These are phyloP conservation scores for Amaranthus hypochondriacus DNA, from an alignment of 148 eudicot species.

Conservation along the genomic window DNA sequence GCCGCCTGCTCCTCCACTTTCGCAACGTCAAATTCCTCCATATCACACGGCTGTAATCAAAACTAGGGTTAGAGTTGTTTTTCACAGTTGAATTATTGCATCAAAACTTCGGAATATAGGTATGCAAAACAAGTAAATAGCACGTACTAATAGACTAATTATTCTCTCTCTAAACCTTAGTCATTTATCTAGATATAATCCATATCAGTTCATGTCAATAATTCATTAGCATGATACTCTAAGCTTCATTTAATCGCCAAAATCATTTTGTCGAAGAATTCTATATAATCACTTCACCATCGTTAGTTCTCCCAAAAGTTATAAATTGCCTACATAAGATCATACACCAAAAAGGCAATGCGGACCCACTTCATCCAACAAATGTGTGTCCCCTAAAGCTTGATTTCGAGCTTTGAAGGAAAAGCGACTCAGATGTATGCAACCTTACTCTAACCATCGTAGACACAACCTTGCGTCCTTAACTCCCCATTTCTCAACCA, in stretches of 20 bases:
- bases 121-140: too few species aligned
- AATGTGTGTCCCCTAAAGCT: neutral
- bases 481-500: neutral
- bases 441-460: neutral
- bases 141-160: too few species aligned
- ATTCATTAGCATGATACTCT: too few species aligned
- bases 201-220: too few species aligned
- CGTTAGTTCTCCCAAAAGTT: neutral
- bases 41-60: conserved; percentile 24
- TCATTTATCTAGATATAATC: too few species aligned
- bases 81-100: neutral
- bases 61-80: neutral
- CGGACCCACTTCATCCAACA: neutral
- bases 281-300: too few species aligned
- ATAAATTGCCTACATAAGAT: neutral
- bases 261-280: too few species aligned
- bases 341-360: neutral
- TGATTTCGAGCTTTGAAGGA: neutral
- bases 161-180: too few species aligned
- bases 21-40: conserved; percentile 38
- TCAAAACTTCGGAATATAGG: too few species aligned
- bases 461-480: neutral
- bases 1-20: conserved; percentile 72
- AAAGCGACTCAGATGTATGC: neutral
- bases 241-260: too few species aligned